Conservation (phyloP, 257 asterid genomes). For the Solanum chmielewskii region DNA sequence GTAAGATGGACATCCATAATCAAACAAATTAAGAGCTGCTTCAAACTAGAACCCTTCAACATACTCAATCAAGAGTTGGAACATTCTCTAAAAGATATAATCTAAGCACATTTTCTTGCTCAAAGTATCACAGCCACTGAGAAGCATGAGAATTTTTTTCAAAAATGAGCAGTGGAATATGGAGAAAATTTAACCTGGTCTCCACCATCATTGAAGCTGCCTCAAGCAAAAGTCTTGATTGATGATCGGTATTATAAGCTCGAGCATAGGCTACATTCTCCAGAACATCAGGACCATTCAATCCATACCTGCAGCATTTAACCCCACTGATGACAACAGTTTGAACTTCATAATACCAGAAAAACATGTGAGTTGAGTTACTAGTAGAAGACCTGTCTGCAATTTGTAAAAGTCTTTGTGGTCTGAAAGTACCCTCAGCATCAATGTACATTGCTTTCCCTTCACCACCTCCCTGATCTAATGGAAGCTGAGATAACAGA, state of each 20-base stretch:
- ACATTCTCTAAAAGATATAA: neutral
- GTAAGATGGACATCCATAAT: neutral
- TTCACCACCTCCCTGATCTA: slow-evolving; percentile 97
- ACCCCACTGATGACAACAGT: neutral
- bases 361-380: neutral
- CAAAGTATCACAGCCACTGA: neutral
- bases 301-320: slow-evolving; percentile 53
- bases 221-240: slow-evolving; percentile 89
- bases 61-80: neutral
- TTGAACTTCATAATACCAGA: neutral
- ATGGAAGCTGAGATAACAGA: slow-evolving; percentile 55
- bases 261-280: slow-evolving; percentile 98
- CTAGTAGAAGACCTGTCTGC: slow-evolving; percentile 63
- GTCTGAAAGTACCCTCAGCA: slow-evolving; percentile 97
- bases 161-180: neutral
- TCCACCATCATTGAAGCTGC: slow-evolving; percentile 99
- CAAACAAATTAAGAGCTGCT: neutral
- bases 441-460: slow-evolving; percentile 98
- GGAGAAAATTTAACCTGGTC: slow-evolving; percentile 40
- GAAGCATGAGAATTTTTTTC: neutral
- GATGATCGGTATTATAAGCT: slow-evolving; percentile 96
- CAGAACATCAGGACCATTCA: slow-evolving; percentile 90
- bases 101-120: neutral
- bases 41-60: neutral
- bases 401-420: slow-evolving; percentile 89